Conservation (phyloP, 805 yeast genomes). For the Phaffomyces opuntiae region DNA sequence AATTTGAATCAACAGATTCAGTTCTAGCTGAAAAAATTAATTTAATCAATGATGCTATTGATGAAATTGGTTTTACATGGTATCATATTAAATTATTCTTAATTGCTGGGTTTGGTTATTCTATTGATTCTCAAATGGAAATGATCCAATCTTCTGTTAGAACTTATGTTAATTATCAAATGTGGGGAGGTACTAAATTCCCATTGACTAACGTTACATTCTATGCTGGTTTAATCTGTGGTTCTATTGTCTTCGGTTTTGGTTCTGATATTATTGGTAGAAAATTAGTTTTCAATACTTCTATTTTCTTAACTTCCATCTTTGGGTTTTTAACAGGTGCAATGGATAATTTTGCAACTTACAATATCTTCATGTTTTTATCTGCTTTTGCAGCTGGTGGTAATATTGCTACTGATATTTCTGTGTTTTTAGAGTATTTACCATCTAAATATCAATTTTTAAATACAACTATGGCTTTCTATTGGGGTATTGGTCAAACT, state of each 20-base stretch:
- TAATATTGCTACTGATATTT: constrained; percentile 44
- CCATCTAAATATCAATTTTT: constrained; percentile 44
- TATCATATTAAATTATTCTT: constrained; percentile 37
- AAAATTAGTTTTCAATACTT: constrained; percentile 40
- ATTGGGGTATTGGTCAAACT: constrained; percentile 56
- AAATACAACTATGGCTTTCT: constrained; percentile 42
- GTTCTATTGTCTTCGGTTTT: constrained; percentile 45
- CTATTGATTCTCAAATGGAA: constrained; percentile 44
- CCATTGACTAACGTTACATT: constrained; percentile 39
- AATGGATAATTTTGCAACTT: constrained; percentile 38
- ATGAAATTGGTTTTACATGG: constrained; percentile 57
- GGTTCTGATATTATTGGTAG: constrained; percentile 46
- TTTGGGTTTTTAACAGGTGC: constrained; percentile 46
- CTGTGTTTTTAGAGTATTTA: constrained; percentile 43
- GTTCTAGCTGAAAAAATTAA: constrained; percentile 30
- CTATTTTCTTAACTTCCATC: constrained; percentile 37
- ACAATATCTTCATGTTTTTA: constrained; percentile 39
- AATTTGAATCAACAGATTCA: constrained; percentile 24
- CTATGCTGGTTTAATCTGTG: constrained; percentile 42
- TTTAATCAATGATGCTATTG: constrained; percentile 46
- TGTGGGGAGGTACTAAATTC: constrained; percentile 28
- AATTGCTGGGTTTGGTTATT: constrained; percentile 47
- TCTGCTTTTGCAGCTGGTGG: constrained; percentile 44
- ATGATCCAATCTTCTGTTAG: constrained; percentile 39
- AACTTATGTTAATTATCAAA: constrained; percentile 40